A percentile compares a stretch with the other conserved stretches of the same genome.
Evolutionary conservation across 2,329 filamentous ascomycete genomes (phyloP).

Genomic region (Claviceps digitariae): DNA sequence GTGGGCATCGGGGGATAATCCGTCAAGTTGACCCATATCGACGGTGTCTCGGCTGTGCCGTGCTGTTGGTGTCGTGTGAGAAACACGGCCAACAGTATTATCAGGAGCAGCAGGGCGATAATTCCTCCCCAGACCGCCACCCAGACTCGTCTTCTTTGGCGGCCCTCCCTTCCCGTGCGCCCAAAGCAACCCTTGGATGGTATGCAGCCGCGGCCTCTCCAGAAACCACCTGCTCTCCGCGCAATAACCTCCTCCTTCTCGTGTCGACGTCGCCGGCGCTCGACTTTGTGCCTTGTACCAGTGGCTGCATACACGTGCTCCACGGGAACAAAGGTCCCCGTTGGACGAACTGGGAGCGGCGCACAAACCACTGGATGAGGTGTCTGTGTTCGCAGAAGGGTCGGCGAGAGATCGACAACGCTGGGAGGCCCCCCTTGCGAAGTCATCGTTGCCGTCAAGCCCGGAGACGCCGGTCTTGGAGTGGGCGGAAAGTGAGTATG

Average conservation of each 20-base stretch:
- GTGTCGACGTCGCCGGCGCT: constrained; percentile 38
- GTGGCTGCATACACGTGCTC: constrained; percentile 28
- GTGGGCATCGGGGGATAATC: constrained; percentile 78
- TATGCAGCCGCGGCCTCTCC: constrained; percentile 52
- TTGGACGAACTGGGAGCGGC: constrained; percentile 28
- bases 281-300: constrained; percentile 31
- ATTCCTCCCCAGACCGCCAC: constrained; percentile 36
- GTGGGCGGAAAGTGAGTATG: constrained; percentile 38
- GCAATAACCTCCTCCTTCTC: constrained; percentile 54
- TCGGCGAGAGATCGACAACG: constrained; percentile 41
- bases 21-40: constrained; percentile 70
- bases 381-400: constrained; percentile 11
- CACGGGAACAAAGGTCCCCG: constrained; percentile 31
- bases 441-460: constrained; percentile 46
- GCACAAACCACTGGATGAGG: constrained; percentile 7
- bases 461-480: constrained; percentile 49
- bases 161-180: constrained; percentile 46
- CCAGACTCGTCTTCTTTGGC: constrained; percentile 48
- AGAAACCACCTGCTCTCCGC: constrained; percentile 43
- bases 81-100: constrained; percentile 43
- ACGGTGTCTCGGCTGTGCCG: constrained; percentile 17
- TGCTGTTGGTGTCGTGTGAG: constrained; percentile 23
- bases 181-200: constrained; percentile 52
- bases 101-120: constrained; percentile 41
- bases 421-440: constrained; percentile 46